phyloP scores from a whole-genome alignment of 2,329 filamentous ascomycete genomes.

The Pseudocercospora macadamiae region DNA sequence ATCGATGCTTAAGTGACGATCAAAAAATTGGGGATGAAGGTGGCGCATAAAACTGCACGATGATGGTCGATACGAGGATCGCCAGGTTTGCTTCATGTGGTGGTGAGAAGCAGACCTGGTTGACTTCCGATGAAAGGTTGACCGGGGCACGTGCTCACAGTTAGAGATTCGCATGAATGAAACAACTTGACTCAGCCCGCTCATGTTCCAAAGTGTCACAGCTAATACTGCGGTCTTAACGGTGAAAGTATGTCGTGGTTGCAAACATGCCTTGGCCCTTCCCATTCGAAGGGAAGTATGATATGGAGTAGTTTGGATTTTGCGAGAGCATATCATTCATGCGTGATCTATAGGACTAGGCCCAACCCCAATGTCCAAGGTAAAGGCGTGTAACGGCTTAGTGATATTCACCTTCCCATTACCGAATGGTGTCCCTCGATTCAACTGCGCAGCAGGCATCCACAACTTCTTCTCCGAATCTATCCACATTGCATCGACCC shows the following conservation, averaged over 20 bases:
- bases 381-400: slow-evolving; percentile 33
- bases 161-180: slow-evolving; percentile 15
- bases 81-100: slow-evolving; percentile 29
- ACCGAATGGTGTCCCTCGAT: slow-evolving; percentile 35
- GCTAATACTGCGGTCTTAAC: no score
- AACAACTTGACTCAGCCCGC: slow-evolving; percentile 13
- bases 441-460: slow-evolving; percentile 38
- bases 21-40: slow-evolving; percentile 15
- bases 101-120: slow-evolving; percentile 25
- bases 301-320: no score
- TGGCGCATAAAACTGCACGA: slow-evolving; percentile 33
- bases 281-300: no score
- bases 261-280: no score
- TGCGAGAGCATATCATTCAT: slow-evolving; percentile 4
- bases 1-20: slow-evolving; percentile 1
- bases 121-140: slow-evolving; percentile 43
- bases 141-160: slow-evolving; percentile 36
- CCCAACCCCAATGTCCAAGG: slow-evolving; percentile 33
- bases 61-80: slow-evolving; percentile 44
- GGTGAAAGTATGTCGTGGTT: no score
- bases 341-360: slow-evolving; percentile 36
- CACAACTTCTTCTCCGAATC: slow-evolving; percentile 31
- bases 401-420: slow-evolving; percentile 31
- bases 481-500: slow-evolving; percentile 40
- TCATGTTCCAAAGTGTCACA: no score